Percentiles rank a stretch among this genome's conserved stretches.
phyloP scores from a whole-genome alignment of 805 yeast species.

The Kazachstania kunashirensis region DNA sequence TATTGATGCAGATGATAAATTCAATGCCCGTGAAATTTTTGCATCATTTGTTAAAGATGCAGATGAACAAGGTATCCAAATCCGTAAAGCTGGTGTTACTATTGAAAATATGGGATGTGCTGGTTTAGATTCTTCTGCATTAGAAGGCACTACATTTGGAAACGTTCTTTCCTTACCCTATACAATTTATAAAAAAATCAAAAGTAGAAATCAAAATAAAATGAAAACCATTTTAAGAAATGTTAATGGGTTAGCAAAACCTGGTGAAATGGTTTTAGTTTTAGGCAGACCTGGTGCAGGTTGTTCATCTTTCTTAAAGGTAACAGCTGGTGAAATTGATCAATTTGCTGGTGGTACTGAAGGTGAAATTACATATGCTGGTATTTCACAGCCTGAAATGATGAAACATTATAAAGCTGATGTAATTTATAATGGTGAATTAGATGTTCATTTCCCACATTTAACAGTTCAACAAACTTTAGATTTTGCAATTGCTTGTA shows the following conservation, averaged over 20 bases:
- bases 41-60: constrained; percentile 33
- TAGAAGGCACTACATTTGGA: constrained; percentile 33
- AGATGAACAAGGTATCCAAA: constrained; percentile 38
- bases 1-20: constrained; percentile 6
- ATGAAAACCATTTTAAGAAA: constrained; percentile 32
- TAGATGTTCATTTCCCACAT: constrained; percentile 69
- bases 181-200: constrained; percentile 24
- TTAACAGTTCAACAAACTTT: constrained; percentile 67
- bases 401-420: constrained; percentile 46
- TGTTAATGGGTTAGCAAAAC: constrained; percentile 38
- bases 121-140: constrained; percentile 34
- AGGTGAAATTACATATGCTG: constrained; percentile 55
- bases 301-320: constrained; percentile 59
- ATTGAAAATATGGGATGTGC: constrained; percentile 28
- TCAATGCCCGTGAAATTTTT: constrained; percentile 25
- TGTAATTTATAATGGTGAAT: constrained; percentile 47
- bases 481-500: constrained; percentile 57
- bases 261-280: constrained; percentile 64
- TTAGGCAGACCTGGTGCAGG: constrained; percentile 76
- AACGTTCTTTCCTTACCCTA: constrained; percentile 29
- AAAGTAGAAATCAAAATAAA: constrained; percentile 22
- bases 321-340: constrained; percentile 50
- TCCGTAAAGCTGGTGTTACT: constrained; percentile 38
- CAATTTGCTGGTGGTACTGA: constrained; percentile 36
- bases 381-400: constrained; percentile 51